These are phyloP conservation scores for Talaromyces wortmannii DNA, from an alignment of 495 filamentous ascomycete genomes.

Conservation along the genomic window DNA sequence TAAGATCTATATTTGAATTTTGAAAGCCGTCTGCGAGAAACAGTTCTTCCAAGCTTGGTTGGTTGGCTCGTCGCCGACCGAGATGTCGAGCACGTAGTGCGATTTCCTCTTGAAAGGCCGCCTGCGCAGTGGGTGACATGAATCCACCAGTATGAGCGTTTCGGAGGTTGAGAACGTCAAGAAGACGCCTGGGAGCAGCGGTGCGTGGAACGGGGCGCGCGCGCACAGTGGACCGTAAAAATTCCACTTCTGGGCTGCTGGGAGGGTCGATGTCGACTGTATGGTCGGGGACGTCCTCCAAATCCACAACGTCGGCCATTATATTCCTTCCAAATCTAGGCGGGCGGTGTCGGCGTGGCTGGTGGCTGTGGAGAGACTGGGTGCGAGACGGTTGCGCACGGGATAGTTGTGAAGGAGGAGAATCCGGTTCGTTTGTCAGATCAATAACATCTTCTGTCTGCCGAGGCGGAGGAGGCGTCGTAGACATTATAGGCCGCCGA, in stretches of 20 bases:
- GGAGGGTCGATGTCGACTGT: constrained; percentile 13
- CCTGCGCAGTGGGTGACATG: constrained; percentile 1
- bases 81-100: constrained; percentile 6
- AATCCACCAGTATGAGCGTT: background rate
- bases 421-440: constrained; percentile 44
- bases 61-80: background rate
- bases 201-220: background rate
- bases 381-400: background rate
- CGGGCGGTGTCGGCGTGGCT: constrained; percentile 10
- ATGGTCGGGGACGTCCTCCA: constrained; percentile 18
- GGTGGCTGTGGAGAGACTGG: background rate
- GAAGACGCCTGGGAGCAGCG: background rate
- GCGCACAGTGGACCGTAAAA: constrained; percentile 21
- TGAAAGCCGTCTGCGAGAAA: constrained; percentile 11
- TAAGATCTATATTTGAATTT: constrained; percentile 10
- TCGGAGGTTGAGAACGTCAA: constrained; percentile 11
- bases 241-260: constrained; percentile 32
- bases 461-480: background rate
- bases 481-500: constrained; percentile 33
- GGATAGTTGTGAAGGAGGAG: constrained; percentile 14
- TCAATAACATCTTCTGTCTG: constrained; percentile 43
- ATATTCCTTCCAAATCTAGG: constrained; percentile 29
- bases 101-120: constrained; percentile 8
- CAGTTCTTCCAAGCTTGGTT: constrained; percentile 10
- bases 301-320: constrained; percentile 26